Percentiles rank a stretch among this genome's conserved stretches.
phyloP scores from a whole-genome alignment of 768 basidiomycete species.

The Melanogaster broomeanus region DNA sequence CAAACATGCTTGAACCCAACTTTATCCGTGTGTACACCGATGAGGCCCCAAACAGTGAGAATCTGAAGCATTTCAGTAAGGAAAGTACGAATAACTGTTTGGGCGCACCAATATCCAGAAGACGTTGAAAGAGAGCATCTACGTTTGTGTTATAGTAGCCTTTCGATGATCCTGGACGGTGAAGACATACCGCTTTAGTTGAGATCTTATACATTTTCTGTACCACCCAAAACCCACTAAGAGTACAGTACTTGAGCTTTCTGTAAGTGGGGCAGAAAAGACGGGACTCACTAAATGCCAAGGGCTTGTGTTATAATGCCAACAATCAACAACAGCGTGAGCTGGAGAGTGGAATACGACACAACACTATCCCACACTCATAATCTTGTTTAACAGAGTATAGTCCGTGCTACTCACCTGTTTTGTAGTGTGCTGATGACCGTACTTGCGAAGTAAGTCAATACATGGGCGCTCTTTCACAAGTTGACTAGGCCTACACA shows the following conservation, averaged over 20 bases:
- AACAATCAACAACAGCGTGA: conserved; percentile 67
- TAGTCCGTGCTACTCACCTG: conserved; percentile 40
- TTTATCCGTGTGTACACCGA: conserved; percentile 70
- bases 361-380: conserved; percentile 49
- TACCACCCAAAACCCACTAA: conserved; percentile 65
- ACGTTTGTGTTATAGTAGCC: neutral
- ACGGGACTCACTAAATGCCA: conserved; percentile 60
- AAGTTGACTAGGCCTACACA: conserved; percentile 46
- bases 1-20: conserved; percentile 85
- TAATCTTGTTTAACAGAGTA: neutral
- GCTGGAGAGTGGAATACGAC: conserved; percentile 68
- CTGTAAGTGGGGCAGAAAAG: neutral
- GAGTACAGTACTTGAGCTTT: neutral
- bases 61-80: conserved; percentile 38
- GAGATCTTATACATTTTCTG: conserved; percentile 64
- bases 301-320: conserved; percentile 64
- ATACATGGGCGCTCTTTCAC: neutral
- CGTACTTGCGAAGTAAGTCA: conserved; percentile 43
- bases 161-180: neutral
- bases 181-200: conserved; percentile 50
- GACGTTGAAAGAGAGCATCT: conserved; percentile 75
- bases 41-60: conserved; percentile 72
- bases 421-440: conserved; percentile 73
- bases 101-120: conserved; percentile 65
- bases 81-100: neutral